These are phyloP conservation scores for Setomelanomma holmii DNA, from an alignment of 2,329 filamentous ascomycete genomes.

Conservation along the genomic window DNA sequence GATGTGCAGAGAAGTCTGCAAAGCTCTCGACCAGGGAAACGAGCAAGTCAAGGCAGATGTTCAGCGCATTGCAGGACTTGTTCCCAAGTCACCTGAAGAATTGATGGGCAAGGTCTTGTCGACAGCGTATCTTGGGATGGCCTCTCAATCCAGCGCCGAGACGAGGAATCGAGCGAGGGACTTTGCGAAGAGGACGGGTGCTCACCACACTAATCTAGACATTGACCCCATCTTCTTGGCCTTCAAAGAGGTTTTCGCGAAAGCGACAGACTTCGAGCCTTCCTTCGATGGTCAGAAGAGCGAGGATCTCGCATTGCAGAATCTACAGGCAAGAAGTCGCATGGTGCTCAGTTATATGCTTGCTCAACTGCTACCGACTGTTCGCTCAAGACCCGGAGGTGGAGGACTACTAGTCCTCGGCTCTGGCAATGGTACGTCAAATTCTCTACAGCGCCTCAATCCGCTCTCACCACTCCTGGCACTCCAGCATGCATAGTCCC, in stretches of 20 bases:
- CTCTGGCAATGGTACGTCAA: slow-evolving; percentile 61
- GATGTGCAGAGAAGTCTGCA: slow-evolving; percentile 65
- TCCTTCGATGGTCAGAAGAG: slow-evolving; percentile 66
- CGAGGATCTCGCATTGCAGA: slow-evolving; percentile 72
- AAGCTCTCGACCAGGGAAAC: slow-evolving; percentile 59
- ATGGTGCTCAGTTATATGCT: slow-evolving; percentile 73
- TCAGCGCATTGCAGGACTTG: slow-evolving; percentile 56
- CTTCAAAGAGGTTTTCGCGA: slow-evolving; percentile 65
- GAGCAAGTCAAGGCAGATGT: slow-evolving; percentile 63
- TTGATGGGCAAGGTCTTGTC: not conserved
- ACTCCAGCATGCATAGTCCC: slow-evolving; percentile 1
- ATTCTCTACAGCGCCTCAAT: no score
- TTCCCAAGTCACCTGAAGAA: not conserved
- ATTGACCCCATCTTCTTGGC: slow-evolving; percentile 73
- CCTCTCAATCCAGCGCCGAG: slow-evolving; percentile 54
- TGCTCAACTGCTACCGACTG: slow-evolving; percentile 67
- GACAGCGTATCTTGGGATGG: slow-evolving; percentile 69
- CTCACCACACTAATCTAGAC: slow-evolving; percentile 71
- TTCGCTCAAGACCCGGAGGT: slow-evolving; percentile 63
- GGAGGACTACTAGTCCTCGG: slow-evolving; percentile 70
- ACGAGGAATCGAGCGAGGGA: slow-evolving; percentile 68
- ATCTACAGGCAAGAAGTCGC: slow-evolving; percentile 68
- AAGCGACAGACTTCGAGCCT: slow-evolving; percentile 66
- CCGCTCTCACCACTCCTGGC: no score
- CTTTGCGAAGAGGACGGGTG: slow-evolving; percentile 68